Base-by-base conservation (phyloP, 495 filamentous ascomycete genomes). In the Penicillium mononematosum region DNA sequence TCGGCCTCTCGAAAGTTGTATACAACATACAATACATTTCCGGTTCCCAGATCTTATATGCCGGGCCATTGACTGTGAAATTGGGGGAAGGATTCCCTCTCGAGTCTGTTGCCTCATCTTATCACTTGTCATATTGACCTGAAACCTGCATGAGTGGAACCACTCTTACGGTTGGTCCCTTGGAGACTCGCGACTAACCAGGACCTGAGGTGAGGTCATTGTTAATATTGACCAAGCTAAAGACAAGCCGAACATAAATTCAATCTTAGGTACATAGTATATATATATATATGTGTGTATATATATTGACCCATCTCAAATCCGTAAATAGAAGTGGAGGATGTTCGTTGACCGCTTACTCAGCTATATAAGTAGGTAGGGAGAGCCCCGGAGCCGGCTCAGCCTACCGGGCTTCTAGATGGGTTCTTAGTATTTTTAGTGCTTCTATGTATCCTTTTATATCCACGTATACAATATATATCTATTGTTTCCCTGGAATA, bases 61-160 rank as follows among this genome's bases (percentile, higher is more conserved):
- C 36, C 17, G n/a, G 36, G n/a, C n/a, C 36, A 39, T 17, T 39
- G 16, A 17, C 7, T 39, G 36, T 17, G 36, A 1, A 39, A 17
- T 38, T 38, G 34, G 34, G 16, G 16, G 16, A 38, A 16, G 14
- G 10, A 11, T 19, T 25, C 8, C 11, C 27, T 34, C 39, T 31
- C 20, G 10, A 38, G 9, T 17, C 8, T 43, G 36, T 19, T 10
- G 20, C 20, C 20, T 38, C 20, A 20, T 17, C 11, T 25, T 50
- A 7, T 25, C 6, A 7, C 51, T 44, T 53, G 42, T 46, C 57
- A 50, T 56, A 24, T 63, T 50, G 53, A 63, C 45, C 41, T 60
- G 53, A 17, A 50, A 50, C 10, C 20, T 50, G 38, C 48, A 52
- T 41, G 38, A 24, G 56, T 62, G 56, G 56, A 48, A 42, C 46